Evolutionary conservation across 805 yeast genomes (phyloP).

Genomic region (Hanseniaspora vineae): DNA sequence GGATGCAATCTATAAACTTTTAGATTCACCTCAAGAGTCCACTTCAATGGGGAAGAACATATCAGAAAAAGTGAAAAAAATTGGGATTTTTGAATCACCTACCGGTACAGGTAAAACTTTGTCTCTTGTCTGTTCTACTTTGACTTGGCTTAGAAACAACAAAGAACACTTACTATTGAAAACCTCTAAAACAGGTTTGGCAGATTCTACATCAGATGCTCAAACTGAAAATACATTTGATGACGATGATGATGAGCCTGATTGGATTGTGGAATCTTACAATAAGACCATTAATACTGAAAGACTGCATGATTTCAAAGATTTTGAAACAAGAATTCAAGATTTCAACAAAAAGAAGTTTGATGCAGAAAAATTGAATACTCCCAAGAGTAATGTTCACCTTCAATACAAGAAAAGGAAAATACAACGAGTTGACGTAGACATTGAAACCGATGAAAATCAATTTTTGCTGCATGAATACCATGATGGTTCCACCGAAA

Average conservation of each 20-base stretch:
- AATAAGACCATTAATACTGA: conserved; percentile 16
- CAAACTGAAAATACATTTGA: conserved; percentile 5
- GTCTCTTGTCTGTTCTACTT: conserved; percentile 70
- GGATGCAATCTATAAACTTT: conserved; percentile 56
- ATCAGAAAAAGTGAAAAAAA: conserved; percentile 25
- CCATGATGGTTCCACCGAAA: conserved; percentile 14
- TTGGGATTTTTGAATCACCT: conserved; percentile 84
- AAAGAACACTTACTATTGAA: conserved; percentile 14
- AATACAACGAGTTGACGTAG: conserved; percentile 14
- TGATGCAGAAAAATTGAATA: conserved; percentile 1
- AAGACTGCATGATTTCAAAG: conserved; percentile 13
- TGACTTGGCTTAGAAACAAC: conserved; percentile 65
- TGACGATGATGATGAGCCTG: conserved; percentile 48
- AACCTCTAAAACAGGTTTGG: background rate
- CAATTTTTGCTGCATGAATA: conserved; percentile 18
- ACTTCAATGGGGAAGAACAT: no score
- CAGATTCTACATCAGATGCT: no score
- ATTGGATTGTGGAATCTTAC: conserved; percentile 44
- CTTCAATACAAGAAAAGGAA: conserved; percentile 8
- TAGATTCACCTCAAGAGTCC: conserved; percentile 14
- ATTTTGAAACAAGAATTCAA: conserved; percentile 26
- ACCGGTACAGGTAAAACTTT: conserved; percentile 93
- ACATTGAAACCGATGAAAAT: conserved; percentile 25
- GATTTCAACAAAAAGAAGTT: conserved; percentile 11
- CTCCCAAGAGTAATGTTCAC: no score